Evolutionary conservation across 2,329 filamentous ascomycete species (phyloP), one percentile per base, ranked within the genome.

Genomic region (Penicillium sp.): DNA sequence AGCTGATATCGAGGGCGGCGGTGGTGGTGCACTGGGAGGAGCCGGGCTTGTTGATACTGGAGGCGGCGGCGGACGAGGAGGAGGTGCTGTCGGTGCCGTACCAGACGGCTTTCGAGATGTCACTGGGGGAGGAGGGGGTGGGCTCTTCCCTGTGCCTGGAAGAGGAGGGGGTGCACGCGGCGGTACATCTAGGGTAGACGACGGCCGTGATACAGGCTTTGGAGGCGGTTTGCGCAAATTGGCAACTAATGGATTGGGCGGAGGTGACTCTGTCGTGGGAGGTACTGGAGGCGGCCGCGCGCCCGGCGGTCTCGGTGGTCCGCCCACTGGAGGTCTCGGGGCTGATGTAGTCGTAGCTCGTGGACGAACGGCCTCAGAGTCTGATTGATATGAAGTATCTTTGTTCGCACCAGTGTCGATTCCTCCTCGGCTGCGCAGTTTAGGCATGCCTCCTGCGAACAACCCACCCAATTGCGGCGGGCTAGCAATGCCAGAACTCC

Each of bases 361-460:
- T 59, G 57, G 48, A 51, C 83, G 81, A 55, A 79, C 74, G 47
- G 71, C 77, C 67, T 91, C 91, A n/a, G 89, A 84, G 68, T 96
- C 92, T 58, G 90, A 92, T 53, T 88, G 75, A 68, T 93, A 93
- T 59, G 90, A 85, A 30, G 90, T 84, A 62, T 85, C 85, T 60
- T 82, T 85, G 62, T 88, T 88, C 70, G 86, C 89, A 1, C 89
- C 93, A 72, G 91, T 83, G 58, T 93, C 79, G 40, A 88, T 88
- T 48, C 90, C 92, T 47, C 90, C 92, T 56, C 91, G 89, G 77
- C 95, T 97, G 71, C 90, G 89, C 67, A 99, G 72, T 76, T 97
- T 97, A 2, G 94, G 94, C 84, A 97, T 97, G 38, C 93, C 94
- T 35, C 91, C 92, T 1, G 90, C 91, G 68, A 99, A 96, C 24